Base-by-base conservation (phyloP, 2,329 filamentous ascomycete species). In the Diaporthe longicolla region DNA sequence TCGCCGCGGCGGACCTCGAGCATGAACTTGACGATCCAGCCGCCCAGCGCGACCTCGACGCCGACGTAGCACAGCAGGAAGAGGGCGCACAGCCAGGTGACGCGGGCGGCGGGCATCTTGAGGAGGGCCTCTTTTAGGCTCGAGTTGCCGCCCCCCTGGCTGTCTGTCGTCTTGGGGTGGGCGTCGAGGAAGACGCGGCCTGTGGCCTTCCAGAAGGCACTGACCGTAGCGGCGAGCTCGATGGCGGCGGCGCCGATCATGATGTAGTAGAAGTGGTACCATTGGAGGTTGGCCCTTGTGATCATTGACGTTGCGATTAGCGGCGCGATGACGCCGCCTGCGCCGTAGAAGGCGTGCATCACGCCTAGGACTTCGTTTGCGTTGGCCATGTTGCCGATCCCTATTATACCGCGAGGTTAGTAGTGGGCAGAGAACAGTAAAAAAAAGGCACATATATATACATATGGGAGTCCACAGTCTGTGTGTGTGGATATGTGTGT, bases 11-110 rank as follows among this genome's bases (percentile, higher is more conserved):
- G 89, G 8, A 95, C 91, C 45, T 90, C 88, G 35, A 94, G 91
- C 93, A 97, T 96, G 81, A 97, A 96, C 7, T 92, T 91, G 70
- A 95, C 92, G 73, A 97, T 93, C 94, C 94, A 97, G 7, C 94
- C 94, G 26, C 93, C 93, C 0, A 95, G 87, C 0, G 92, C 91
- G 58, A 94, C 92, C 81, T 97, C 94, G 1, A 91, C 86, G 10
- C 94, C 94, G 0, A 95, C 92, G 78, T 96, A 96, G 43, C 90
- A 89, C 15, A 97, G 88, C 29, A 96, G 85, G 82, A 96, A 97
- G 0, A 92, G 76, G 0, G 93, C 87, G 76, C 89, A 90, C n/a
- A 93, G 84, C 92, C 93, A 95, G 1, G 92, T 91, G 0, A 93
- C 87, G 61, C 85, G 85, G 21, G 85, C 85, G 8, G 81, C 81